Conservation (phyloP, 371 early-diverging fungal species). For the Apophysomyces trapeziformis region DNA sequence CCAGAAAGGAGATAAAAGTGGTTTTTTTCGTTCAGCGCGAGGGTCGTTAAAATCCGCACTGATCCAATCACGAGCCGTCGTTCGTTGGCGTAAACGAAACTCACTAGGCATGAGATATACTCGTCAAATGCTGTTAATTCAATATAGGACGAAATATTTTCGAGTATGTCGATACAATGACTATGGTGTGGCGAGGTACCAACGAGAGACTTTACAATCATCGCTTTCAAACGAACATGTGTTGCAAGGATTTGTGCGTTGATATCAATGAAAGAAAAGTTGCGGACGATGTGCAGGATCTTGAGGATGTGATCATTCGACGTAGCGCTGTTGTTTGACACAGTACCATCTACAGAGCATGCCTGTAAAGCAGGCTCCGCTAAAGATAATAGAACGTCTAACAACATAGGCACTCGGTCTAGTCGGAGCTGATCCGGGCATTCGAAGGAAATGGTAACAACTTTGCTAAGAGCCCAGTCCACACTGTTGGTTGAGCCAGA, state of each 20-base stretch:
- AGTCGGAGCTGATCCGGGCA: conserved; percentile 65
- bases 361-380: conserved; percentile 37
- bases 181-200: conserved; percentile 53
- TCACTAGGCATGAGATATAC: conserved; percentile 39
- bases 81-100: conserved; percentile 59
- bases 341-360: background rate
- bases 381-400: conserved; percentile 62
- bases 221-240: conserved; percentile 45
- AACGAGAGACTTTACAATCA: conserved; percentile 59
- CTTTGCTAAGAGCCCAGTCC: conserved; percentile 86
- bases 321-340: background rate
- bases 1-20: conserved; percentile 36
- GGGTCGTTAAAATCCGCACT: conserved; percentile 60
- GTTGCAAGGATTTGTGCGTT: conserved; percentile 57
- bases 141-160: conserved; percentile 61
- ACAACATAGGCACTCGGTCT: conserved; percentile 65
- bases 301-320: conserved; percentile 67
- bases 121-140: conserved; percentile 42
- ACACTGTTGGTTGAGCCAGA: conserved; percentile 76
- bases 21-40: conserved; percentile 63
- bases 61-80: conserved; percentile 66
- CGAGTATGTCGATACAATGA: conserved; percentile 72
- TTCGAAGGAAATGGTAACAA: conserved; percentile 75
- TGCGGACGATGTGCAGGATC: conserved; percentile 74
- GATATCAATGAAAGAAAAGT: conserved; percentile 69